Conservation (phyloP, 176 grass and related monocot species). For the Musa schizocarpa region DNA sequence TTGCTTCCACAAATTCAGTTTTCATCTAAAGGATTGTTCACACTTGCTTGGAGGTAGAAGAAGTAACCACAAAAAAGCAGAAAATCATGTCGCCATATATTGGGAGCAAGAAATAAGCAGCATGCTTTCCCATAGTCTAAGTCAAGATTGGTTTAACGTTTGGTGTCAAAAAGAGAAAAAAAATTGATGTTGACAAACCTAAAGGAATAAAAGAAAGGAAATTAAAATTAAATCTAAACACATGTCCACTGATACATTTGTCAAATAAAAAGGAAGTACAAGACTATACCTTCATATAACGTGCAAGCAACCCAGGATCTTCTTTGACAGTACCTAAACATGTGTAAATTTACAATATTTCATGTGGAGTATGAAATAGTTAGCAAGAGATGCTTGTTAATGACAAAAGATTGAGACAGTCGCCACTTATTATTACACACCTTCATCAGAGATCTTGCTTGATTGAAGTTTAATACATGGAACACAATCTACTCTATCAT, state of each 20-base stretch:
- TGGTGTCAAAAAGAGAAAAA: background rate
- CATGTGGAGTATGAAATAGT: background rate
- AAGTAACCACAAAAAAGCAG: background rate
- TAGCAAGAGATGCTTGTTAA: background rate
- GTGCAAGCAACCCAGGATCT: constrained; percentile 48
- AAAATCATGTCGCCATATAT: background rate
- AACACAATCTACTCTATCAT: constrained; percentile 80
- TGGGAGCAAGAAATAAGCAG: background rate
- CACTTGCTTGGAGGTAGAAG: background rate
- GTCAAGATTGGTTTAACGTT: background rate
- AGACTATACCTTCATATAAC: constrained; percentile 81
- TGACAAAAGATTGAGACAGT: background rate
- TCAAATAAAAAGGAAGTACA: constrained; percentile 17
- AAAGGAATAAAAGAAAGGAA: background rate
- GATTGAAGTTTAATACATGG: constrained; percentile 56
- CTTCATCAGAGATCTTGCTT: constrained; percentile 27
- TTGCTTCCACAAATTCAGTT: no score
- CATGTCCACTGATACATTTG: constrained; percentile 3
- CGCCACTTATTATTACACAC: constrained; percentile 25
- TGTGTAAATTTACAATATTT: constrained; percentile 10
- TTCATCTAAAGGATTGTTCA: no score
- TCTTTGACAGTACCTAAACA: constrained; percentile 34
- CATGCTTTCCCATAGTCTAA: background rate
- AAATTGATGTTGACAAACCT: background rate
- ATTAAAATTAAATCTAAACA: constrained; percentile 4